Percentiles rank a stretch among this genome's conserved stretches.
phyloP scores from a whole-genome alignment of 768 basidiomycete genomes.

The Cantharellus cinnabarinus region DNA sequence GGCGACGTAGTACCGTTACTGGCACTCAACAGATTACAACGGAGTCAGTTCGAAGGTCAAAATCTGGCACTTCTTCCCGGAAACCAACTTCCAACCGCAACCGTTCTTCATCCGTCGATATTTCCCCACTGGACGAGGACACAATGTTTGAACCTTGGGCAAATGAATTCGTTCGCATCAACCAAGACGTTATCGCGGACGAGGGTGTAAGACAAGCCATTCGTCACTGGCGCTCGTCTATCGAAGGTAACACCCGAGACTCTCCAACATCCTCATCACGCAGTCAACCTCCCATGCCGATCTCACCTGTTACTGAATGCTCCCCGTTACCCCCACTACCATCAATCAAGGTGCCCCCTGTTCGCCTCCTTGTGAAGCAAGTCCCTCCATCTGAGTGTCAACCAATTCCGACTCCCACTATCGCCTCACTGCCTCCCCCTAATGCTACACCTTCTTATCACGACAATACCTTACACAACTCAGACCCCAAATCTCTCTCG shows the following conservation, averaged over 20 bases:
- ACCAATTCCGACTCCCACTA: background rate
- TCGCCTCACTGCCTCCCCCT: background rate
- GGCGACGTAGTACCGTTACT: background rate
- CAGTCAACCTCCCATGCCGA: background rate
- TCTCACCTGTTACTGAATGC: background rate
- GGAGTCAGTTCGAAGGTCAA: background rate
- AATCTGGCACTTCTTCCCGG: background rate
- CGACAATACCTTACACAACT: background rate
- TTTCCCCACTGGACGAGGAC: background rate
- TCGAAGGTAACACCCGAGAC: background rate
- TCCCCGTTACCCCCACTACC: background rate
- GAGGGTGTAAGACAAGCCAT: background rate
- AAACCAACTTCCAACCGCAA: background rate
- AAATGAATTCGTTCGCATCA: background rate
- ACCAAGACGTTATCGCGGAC: background rate
- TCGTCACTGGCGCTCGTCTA: background rate
- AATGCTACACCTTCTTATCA: background rate
- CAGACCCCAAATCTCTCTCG: background rate
- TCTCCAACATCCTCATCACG: background rate
- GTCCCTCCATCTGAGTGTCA: background rate
- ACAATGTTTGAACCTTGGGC: background rate
- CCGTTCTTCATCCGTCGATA: background rate
- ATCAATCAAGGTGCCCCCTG: background rate
- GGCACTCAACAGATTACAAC: background rate
- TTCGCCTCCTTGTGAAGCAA: background rate